Conservation (phyloP, 257 asterid genomes). For the Schizonepeta tenuifolia region DNA sequence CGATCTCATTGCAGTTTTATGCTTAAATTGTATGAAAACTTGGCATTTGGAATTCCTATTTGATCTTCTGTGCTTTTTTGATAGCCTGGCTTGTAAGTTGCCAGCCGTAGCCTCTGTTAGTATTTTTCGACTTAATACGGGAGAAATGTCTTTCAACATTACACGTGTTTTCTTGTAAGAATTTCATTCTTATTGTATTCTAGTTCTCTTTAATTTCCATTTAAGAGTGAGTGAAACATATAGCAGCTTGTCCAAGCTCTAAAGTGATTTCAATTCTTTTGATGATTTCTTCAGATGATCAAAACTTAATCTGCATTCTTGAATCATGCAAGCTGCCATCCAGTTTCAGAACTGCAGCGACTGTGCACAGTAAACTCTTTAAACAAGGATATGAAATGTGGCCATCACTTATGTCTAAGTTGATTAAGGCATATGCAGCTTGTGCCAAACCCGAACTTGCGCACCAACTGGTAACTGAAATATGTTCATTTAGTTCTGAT, state of each 20-base stretch:
- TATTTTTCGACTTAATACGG: not conserved
- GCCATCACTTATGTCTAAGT: slow-evolving; percentile 49
- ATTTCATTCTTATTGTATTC: not conserved
- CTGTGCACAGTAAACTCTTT: slow-evolving; percentile 52
- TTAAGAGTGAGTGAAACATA: slow-evolving; percentile 10
- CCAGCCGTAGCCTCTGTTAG: not conserved
- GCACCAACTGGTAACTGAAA: slow-evolving; percentile 48
- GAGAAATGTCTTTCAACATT: not conserved
- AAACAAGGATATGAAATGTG: slow-evolving; percentile 56
- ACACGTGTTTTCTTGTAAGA: not conserved
- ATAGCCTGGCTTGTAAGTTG: not conserved
- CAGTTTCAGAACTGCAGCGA: slow-evolving; percentile 42
- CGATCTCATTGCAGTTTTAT: not conserved
- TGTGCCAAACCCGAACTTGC: slow-evolving; percentile 51
- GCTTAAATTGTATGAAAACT: not conserved
- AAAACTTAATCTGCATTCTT: slow-evolving; percentile 45
- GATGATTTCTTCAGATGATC: slow-evolving; percentile 51
- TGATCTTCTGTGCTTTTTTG: not conserved
- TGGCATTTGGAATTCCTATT: not conserved
- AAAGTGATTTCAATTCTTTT: slow-evolving; percentile 9
- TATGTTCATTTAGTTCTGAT: slow-evolving; percentile 37
- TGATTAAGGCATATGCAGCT: slow-evolving; percentile 49
- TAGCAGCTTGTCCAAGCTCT: slow-evolving; percentile 22
- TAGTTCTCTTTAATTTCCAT: not conserved
- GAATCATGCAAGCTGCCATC: slow-evolving; percentile 54